Evolutionary conservation across 108 stramenopile genomes (phyloP).

Genomic region (Stephanodiscus triporus): DNA sequence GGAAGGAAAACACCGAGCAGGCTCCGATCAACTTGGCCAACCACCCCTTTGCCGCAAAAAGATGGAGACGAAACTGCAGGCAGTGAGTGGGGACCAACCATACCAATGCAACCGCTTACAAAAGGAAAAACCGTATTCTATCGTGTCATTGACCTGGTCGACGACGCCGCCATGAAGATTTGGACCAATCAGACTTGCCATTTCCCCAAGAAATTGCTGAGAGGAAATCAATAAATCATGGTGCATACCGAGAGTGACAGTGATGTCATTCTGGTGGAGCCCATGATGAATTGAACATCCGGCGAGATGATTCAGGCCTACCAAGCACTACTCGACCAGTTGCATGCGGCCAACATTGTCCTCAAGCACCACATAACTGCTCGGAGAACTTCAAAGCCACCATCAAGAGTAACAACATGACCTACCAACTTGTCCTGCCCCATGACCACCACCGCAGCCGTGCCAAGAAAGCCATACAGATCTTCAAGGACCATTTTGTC

Average conservation of each 20-base stretch:
- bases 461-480: no score
- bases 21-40: conserved; percentile 15
- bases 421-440: conserved; percentile 23
- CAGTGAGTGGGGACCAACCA: no score
- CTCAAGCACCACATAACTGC: no score
- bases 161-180: conserved; percentile 2
- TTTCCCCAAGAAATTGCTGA: conserved; percentile 22
- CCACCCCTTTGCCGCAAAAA: no score
- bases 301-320: no score
- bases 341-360: no score
- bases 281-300: no score
- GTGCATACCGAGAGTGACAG: conserved; percentile 45
- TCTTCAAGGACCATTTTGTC: no score
- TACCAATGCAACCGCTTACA: no score
- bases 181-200: conserved; percentile 50
- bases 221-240: conserved; percentile 48
- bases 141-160: no score
- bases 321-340: no score
- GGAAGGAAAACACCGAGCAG: background rate
- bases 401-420: background rate
- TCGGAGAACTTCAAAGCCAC: background rate
- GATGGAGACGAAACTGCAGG: background rate
- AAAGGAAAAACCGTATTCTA: no score
- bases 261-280: conserved; percentile 47
- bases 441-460: conserved; percentile 29